These are phyloP conservation scores for Backusella luteola DNA, from an alignment of 192 early-diverging fungal genomes.

Conservation along the genomic window DNA sequence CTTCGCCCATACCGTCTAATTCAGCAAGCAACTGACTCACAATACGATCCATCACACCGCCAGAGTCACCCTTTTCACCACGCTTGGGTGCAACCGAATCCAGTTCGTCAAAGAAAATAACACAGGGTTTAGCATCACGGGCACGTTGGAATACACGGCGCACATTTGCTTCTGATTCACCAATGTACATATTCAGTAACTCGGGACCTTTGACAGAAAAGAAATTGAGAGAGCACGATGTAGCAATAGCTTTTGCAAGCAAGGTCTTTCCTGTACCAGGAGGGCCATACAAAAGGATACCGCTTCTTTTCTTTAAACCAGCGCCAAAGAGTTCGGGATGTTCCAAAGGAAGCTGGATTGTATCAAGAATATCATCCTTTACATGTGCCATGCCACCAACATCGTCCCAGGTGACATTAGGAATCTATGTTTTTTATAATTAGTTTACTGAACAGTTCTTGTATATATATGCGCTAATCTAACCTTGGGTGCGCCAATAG, in stretches of 20 bases:
- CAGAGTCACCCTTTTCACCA: conserved; percentile 96
- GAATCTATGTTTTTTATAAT: conserved; percentile 59
- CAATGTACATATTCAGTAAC: conserved; percentile 98
- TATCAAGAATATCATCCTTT: conserved; percentile 92
- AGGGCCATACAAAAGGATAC: conserved; percentile 93
- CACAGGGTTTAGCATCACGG: conserved; percentile 95
- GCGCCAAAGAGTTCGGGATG: conserved; percentile 93
- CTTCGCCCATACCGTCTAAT: conserved; percentile 87
- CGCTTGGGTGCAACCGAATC: conserved; percentile 98
- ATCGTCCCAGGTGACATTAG: conserved; percentile 98
- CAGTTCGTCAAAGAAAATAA: conserved; percentile 99
- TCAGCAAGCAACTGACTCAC: conserved; percentile 96
- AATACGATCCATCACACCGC: conserved; percentile 99
- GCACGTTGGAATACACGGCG: conserved; percentile 94
- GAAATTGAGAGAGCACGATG: conserved; percentile 96
- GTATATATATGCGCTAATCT: neutral
- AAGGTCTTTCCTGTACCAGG: conserved; percentile 99
- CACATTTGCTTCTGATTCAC: conserved; percentile 98
- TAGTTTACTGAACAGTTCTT: neutral
- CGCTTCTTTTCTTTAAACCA: conserved; percentile 94
- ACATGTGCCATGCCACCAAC: conserved; percentile 93
- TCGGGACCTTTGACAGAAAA: conserved; percentile 99
- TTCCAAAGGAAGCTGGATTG: conserved; percentile 93
- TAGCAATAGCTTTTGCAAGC: conserved; percentile 98
- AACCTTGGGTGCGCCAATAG: conserved; percentile 91